Evolutionary conservation across 768 basidiomycete species (phyloP).

Genomic region (Dacryopinax spathularia): DNA sequence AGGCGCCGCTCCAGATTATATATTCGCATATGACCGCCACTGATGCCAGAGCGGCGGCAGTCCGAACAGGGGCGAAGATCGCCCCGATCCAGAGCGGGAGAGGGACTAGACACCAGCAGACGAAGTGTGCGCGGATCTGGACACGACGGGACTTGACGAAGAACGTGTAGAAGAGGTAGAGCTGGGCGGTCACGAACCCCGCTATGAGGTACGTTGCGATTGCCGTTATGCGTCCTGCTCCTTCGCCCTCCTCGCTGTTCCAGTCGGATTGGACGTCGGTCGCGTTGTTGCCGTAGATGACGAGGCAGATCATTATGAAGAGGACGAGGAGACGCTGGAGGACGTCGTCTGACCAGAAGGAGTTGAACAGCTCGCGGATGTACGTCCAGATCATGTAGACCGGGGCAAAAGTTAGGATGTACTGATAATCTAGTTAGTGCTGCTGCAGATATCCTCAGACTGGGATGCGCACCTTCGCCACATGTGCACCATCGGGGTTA

Average conservation of each 20-base stretch:
- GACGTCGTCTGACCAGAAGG: slow-evolving; percentile 6
- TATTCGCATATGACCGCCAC: slow-evolving; percentile 2
- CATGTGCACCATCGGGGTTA: slow-evolving; percentile 3
- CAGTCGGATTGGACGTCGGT: neutral
- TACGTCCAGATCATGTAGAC: slow-evolving; percentile 5
- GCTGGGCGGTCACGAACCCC: neutral
- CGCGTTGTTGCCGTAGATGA: slow-evolving; percentile 7
- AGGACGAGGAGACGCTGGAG: slow-evolving; percentile 3
- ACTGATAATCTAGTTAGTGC: neutral
- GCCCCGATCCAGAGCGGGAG: slow-evolving; percentile 2
- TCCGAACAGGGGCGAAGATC: neutral
- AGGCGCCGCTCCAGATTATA: neutral
- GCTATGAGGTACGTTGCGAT: neutral
- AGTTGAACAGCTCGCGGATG: slow-evolving; percentile 5
- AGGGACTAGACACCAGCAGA: neutral
- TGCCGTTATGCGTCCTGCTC: neutral
- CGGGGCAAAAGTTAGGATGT: slow-evolving; percentile 1
- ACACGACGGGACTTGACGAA: slow-evolving; percentile 4
- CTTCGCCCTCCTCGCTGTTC: neutral
- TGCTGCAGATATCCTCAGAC: neutral
- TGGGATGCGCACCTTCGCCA: neutral
- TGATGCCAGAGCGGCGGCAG: neutral
- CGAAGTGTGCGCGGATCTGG: slow-evolving; percentile 5
- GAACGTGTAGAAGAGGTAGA: slow-evolving; percentile 4
- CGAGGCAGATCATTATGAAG: neutral